Conservation (phyloP, 139 green algal species). For the Raphidocelis subcapitata region DNA sequence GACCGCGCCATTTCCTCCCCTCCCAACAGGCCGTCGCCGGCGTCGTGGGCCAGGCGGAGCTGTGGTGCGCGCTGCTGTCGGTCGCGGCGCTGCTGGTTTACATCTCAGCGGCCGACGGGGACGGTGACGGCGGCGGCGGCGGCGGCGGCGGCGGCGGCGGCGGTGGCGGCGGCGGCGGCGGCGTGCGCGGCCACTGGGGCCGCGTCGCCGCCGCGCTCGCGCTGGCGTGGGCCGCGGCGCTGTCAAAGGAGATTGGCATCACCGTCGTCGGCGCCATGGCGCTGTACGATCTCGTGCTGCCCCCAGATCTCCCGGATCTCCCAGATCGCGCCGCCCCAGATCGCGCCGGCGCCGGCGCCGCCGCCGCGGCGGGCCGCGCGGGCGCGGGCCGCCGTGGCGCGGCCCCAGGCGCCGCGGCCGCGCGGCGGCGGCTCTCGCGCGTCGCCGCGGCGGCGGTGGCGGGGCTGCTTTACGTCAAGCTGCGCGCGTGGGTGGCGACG, state of each 20-base stretch:
- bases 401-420: neutral
- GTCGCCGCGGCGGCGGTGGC: constrained; percentile 25
- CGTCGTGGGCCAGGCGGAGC: constrained; percentile 75
- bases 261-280: constrained; percentile 62
- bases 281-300: constrained; percentile 54
- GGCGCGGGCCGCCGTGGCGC: neutral
- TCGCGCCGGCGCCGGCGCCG: no score
- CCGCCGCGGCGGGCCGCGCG: no score
- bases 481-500: constrained; percentile 51
- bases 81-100: constrained; percentile 65
- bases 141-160: neutral
- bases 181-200: constrained; percentile 36
- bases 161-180: neutral
- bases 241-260: constrained; percentile 84
- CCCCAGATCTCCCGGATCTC: no score
- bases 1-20: no score
- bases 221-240: constrained; percentile 48
- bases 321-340: no score
- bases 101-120: constrained; percentile 37
- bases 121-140: constrained; percentile 2
- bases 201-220: constrained; percentile 32
- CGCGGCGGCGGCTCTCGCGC: constrained; percentile 21
- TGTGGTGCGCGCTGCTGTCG: constrained; percentile 50
- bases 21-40: constrained; percentile 76
- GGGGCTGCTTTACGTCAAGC: constrained; percentile 47